Percentiles rank a stretch among this genome's conserved stretches.
Conservation (phyloP, 2,329 filamentous ascomycete genomes). For the Fusarium musae region DNA sequence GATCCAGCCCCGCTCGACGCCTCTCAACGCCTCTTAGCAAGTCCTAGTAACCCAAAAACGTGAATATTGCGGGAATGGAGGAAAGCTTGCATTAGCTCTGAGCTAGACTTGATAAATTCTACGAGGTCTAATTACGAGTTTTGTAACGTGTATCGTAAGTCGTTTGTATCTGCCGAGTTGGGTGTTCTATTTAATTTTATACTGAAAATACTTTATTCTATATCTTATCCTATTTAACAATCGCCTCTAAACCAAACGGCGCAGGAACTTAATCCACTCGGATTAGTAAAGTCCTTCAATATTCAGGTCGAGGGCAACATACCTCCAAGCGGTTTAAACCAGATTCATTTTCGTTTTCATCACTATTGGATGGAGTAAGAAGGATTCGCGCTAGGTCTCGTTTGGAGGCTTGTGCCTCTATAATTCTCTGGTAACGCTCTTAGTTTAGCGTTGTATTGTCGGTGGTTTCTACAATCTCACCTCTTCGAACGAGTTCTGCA, state of each 20-base stretch:
- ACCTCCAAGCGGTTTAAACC: neutral
- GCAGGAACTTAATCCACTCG: neutral
- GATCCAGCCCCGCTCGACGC: too few species aligned
- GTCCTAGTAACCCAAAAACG: too few species aligned
- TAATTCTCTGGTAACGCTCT: neutral
- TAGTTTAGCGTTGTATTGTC: neutral
- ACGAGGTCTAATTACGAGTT: neutral
- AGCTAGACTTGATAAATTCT: too few species aligned
- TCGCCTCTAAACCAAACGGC: neutral
- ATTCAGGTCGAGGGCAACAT: neutral
- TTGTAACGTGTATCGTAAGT: accelerated
- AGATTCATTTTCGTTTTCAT: neutral
- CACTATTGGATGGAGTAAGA: neutral
- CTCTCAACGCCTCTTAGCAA: too few species aligned
- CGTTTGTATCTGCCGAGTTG: neutral
- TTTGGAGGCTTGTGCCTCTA: neutral
- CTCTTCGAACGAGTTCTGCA: neutral
- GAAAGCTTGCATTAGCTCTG: too few species aligned
- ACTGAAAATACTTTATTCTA: neutral
- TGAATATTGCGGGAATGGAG: too few species aligned
- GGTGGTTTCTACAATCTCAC: neutral
- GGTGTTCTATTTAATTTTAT: accelerated
- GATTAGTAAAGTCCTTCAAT: neutral
- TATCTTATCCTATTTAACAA: neutral
- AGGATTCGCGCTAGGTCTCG: neutral